phyloP scores from a whole-genome alignment of 2,329 filamentous ascomycete species.

The Moelleriella libera region DNA sequence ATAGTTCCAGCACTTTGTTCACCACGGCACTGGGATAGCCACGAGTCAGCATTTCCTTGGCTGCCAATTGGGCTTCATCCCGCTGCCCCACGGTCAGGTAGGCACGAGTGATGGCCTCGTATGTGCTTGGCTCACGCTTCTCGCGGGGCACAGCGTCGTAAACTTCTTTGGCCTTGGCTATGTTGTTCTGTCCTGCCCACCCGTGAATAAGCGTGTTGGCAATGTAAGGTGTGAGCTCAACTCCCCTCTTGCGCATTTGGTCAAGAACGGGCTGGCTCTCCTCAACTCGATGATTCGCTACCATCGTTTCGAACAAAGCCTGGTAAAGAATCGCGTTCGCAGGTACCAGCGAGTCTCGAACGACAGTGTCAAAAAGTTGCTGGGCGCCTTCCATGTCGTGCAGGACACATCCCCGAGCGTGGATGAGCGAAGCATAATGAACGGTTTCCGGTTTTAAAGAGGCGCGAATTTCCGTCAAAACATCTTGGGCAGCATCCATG shows the following conservation, averaged over 20 bases:
- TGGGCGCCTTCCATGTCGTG: conserved; percentile 81
- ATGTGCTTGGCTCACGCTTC: conserved; percentile 90
- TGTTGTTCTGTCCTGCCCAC: conserved; percentile 76
- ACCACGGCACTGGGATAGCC: conserved; percentile 88
- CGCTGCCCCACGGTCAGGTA: conserved; percentile 76
- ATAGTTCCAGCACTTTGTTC: conserved; percentile 83
- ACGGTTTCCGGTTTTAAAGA: conserved; percentile 78
- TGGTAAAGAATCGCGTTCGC: conserved; percentile 85
- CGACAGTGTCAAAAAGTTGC: conserved; percentile 67
- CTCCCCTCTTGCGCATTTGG: conserved; percentile 58
- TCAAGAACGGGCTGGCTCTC: conserved; percentile 61
- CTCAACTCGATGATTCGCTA: conserved; percentile 76
- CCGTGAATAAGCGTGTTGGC: conserved; percentile 97
- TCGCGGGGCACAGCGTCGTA: conserved; percentile 65
- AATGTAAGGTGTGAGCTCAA: conserved; percentile 92
- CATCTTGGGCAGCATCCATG: conserved; percentile 72
- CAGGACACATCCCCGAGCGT: conserved; percentile 86
- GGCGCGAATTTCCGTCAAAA: conserved; percentile 64
- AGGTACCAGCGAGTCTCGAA: conserved; percentile 51
- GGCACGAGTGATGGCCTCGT: conserved; percentile 95
- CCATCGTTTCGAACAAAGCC: conserved; percentile 92
- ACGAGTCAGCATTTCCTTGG: conserved; percentile 78
- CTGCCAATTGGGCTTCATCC: conserved; percentile 59
- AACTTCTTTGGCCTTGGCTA: conserved; percentile 62
- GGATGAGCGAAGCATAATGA: conserved; percentile 90